Evolutionary conservation across 2,329 filamentous ascomycete species (phyloP), one percentile per base, ranked within the genome.

Genomic region (Cercospora sojina): DNA sequence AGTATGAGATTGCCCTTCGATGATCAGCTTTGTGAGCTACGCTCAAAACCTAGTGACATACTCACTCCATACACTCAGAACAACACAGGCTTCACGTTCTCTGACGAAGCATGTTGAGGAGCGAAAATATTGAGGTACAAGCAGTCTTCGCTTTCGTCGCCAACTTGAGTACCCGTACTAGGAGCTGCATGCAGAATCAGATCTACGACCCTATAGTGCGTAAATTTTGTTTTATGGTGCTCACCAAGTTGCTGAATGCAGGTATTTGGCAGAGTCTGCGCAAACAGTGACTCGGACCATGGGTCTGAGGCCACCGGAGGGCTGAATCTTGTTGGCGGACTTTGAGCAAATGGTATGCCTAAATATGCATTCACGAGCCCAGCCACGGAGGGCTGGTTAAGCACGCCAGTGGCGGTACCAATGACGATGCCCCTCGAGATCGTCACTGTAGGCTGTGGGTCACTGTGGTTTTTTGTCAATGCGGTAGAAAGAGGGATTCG

Each of bases 11-110:
- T 51, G 18, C 47, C 47, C 47, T 51, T 51, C 47, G 23, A 38
- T 66, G 35, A n/a, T 51, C 10, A 51, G 47, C 47, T 27, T 12
- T 49, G 51, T 18, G 73, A 73, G 18, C 74, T 75, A 61, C 70
- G 73, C 1, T 77, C 76, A 57, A 77, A 77, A 35, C 75, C 57
- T 5, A 77, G 62, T 56, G 65, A 66, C 5, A 51, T 0, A 23
- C 47, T 51, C 47, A 77, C 77, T 10, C 77, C 77, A 31, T 78
- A 78, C 41, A 79, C 72, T 75, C 75, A 79, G 69, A 78, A 77
- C 62, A 78, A 31, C 1, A 79, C 77, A 9, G 75, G 41, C 13
- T 74, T 67, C 2, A 74, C 75, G 51, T 70, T 73, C 6, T 68
- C 58, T 10, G 73, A 70, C 0, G 75, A 64, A 18, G 73, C 71